A percentile compares a stretch with the other conserved stretches of the same genome.
Conservation (phyloP, 2,329 filamentous ascomycete genomes). For the Cordyceps cicadae region DNA sequence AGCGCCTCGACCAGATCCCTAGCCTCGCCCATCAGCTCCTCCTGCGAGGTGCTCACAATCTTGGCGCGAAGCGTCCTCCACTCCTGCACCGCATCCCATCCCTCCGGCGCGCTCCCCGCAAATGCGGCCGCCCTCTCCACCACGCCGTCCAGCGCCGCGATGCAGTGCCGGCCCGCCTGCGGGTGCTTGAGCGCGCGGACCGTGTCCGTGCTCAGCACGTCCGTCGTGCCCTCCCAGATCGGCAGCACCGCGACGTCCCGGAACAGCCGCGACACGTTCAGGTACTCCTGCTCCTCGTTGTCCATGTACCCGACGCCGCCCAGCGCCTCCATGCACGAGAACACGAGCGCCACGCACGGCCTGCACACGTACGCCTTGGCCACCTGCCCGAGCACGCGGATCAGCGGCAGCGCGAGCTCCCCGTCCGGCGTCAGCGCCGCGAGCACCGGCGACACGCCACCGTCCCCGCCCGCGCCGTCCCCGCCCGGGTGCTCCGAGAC, state of each 20-base stretch:
- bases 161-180: constrained; percentile 25
- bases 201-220: constrained; percentile 53
- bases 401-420: constrained; percentile 32
- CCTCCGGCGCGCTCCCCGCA: constrained; percentile 18
- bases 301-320: constrained; percentile 60
- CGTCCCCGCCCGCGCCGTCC: not conserved
- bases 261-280: constrained; percentile 59
- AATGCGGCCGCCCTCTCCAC: constrained; percentile 21
- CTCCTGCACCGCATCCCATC: constrained; percentile 23
- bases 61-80: constrained; percentile 34
- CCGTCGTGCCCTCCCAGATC: constrained; percentile 68
- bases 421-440: constrained; percentile 25
- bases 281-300: constrained; percentile 52
- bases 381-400: constrained; percentile 51
- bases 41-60: constrained; percentile 27
- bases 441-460: constrained; percentile 16
- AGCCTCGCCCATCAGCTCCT: constrained; percentile 37
- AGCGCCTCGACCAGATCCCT: constrained; percentile 35
- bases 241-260: constrained; percentile 55
- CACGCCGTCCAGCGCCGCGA: constrained; percentile 36
- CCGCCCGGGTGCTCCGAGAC: constrained; percentile 37
- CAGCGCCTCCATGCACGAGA: constrained; percentile 54
- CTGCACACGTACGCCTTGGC: constrained; percentile 52
- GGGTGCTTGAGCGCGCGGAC: constrained; percentile 40
- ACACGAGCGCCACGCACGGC: constrained; percentile 39